Evolutionary conservation across 352 stramenopile species (phyloP).

Genomic region (Plasmopara muralis): DNA sequence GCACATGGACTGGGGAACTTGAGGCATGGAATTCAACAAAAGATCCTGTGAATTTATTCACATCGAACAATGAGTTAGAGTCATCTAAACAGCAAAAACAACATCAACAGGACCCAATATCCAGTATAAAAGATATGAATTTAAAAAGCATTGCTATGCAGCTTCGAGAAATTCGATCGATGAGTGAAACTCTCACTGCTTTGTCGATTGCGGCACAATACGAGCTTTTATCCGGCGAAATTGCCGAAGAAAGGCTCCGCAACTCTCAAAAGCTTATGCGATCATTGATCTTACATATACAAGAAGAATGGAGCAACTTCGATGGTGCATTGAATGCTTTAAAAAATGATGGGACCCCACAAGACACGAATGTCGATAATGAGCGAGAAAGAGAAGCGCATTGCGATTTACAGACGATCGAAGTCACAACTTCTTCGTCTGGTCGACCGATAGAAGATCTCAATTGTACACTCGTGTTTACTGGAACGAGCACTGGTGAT

Average conservation of each 20-base stretch:
- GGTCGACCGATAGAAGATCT: slow-evolving; percentile 10
- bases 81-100: slow-evolving; percentile 2
- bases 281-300: slow-evolving; percentile 19
- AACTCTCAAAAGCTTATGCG: slow-evolving; percentile 17
- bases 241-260: slow-evolving; percentile 7
- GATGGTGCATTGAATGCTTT: slow-evolving; percentile 10
- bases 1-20: slow-evolving; percentile 13
- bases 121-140: slow-evolving; percentile 1
- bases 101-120: slow-evolving; percentile 1
- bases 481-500: slow-evolving; percentile 65
- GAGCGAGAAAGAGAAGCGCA: background rate
- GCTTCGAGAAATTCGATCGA: slow-evolving; percentile 35
- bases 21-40: slow-evolving; percentile 17
- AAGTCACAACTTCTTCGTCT: background rate
- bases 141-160: slow-evolving; percentile 13
- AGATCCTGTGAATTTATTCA: slow-evolving; percentile 7
- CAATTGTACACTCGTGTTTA: slow-evolving; percentile 52
- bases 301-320: slow-evolving; percentile 23
- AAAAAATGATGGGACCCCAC: background rate
- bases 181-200: slow-evolving; percentile 47
- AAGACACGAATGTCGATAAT: slow-evolving; percentile 1
- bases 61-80: background rate
- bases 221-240: slow-evolving; percentile 18
- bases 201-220: slow-evolving; percentile 39
- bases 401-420: background rate